Evolutionary conservation across 31 red algal species (phyloP).

Genomic region (Odonthalia washingtoniensis): DNA sequence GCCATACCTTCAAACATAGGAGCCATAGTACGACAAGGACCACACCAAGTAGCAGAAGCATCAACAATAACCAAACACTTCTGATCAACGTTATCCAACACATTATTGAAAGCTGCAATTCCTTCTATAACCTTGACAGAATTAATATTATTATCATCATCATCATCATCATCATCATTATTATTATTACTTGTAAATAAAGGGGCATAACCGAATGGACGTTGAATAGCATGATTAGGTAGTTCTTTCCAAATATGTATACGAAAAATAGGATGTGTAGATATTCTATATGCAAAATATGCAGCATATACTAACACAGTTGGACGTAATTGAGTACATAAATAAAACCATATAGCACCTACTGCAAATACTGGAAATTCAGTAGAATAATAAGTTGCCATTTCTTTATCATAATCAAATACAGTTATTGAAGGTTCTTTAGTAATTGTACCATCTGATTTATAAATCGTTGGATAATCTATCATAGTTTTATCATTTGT

Average conservation of each 20-base stretch:
- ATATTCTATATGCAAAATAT: slow-evolving; percentile 46
- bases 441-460: slow-evolving; percentile 48
- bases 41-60: slow-evolving; percentile 81
- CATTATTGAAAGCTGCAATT: slow-evolving; percentile 31
- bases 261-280: slow-evolving; percentile 62
- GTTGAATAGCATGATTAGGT: slow-evolving; percentile 24
- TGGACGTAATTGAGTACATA: slow-evolving; percentile 36
- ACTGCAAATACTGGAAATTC: slow-evolving; percentile 55
- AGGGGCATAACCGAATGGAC: slow-evolving; percentile 61
- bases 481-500: slow-evolving; percentile 46
- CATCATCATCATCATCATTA: too few species aligned
- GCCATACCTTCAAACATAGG: slow-evolving; percentile 65
- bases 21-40: slow-evolving; percentile 78
- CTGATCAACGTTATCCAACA: slow-evolving; percentile 41
- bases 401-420: slow-evolving; percentile 65
- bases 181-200: too few species aligned
- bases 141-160: slow-evolving; percentile 5
- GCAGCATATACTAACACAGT: slow-evolving; percentile 27
- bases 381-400: slow-evolving; percentile 50
- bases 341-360: slow-evolving; percentile 61
- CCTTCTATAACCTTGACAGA: slow-evolving; percentile 49
- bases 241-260: slow-evolving; percentile 60
- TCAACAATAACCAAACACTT: slow-evolving; percentile 65
- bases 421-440: slow-evolving; percentile 41
- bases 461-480: slow-evolving; percentile 39